Evolutionary conservation across 2,329 filamentous ascomycete genomes (phyloP), one percentile per base, ranked within the genome.

Genomic region (Fusarium incarnatum): DNA sequence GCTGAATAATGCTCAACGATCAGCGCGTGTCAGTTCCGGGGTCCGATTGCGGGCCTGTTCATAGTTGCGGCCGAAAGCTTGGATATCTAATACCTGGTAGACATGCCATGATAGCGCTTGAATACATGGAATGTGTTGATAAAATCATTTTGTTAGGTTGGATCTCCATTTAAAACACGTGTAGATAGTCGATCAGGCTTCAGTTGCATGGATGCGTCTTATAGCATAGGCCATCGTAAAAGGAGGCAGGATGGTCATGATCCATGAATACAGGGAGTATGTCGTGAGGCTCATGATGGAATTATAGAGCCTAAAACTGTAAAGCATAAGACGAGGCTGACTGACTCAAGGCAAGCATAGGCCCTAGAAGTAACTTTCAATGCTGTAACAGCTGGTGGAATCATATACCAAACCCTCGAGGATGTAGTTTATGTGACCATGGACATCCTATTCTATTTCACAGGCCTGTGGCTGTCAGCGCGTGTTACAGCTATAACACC

Each of bases 1-100:
- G 73, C 73, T 67, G 64, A 69, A 73, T 68, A 73, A 72, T 67
- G 48, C 20, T 37, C 55, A 44, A 37, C 50, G 42, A 50, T 54
- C 55, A 53, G 49, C 42, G 25, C 45, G 37, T 49, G 30, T 52
- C 32, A 22, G 12, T 50, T 45, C 56, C 53, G 48, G 28, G 58
- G 60, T 71, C 68, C 56, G 68, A 70, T 70, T 49, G 54, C 64
- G 68, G 68, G 64, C 49, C 50, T 44, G 47, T 47, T 28, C 25
- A 56, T 60, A 61, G 42, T 40, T 23, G 28, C 37, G 28, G 22
- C 45, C 56, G 22, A 18, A 28, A 32, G 16, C 22, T 25, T 15
- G 37, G 44, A 50, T 46, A 22, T 37, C 47, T 45, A 28, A 62
- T 61, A 20, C 18, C 22, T 16, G 45, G 22, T 53, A 52, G 59